Conservation (phyloP, 495 filamentous ascomycete genomes). For the Tuber umbilicatum region DNA sequence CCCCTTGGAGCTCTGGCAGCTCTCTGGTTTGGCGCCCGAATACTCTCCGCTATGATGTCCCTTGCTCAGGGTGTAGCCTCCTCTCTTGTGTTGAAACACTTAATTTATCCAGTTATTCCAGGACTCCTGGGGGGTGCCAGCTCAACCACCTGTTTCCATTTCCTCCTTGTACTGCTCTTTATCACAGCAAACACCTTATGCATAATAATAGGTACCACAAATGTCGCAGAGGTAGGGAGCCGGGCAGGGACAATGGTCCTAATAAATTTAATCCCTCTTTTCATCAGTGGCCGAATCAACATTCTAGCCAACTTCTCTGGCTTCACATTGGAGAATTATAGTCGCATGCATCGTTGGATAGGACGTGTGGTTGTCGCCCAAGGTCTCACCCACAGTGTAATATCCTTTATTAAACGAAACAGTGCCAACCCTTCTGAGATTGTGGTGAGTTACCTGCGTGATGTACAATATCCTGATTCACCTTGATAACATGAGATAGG, state of each 20-base stretch:
- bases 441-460: conserved; percentile 15
- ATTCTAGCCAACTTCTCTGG: conserved; percentile 30
- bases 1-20: conserved; percentile 8
- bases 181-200: conserved; percentile 24
- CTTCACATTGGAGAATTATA: conserved; percentile 37
- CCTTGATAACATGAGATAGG: conserved; percentile 8
- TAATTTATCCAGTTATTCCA: conserved; percentile 27
- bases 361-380: conserved; percentile 34
- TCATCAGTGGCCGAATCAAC: conserved; percentile 22
- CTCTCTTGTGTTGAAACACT: conserved; percentile 6
- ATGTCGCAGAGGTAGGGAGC: conserved; percentile 10
- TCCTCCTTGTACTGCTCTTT: conserved; percentile 23
- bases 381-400: conserved; percentile 30
- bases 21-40: background rate
- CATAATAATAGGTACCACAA: conserved; percentile 17
- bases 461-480: conserved; percentile 11
- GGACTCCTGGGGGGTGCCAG: conserved; percentile 23
- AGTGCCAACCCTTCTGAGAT: conserved; percentile 15
- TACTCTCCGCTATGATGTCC: background rate
- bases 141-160: conserved; percentile 22
- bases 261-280: conserved; percentile 32
- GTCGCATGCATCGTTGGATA: conserved; percentile 34
- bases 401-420: conserved; percentile 5
- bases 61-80: background rate
- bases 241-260: conserved; percentile 24